A percentile compares a stretch with the other conserved stretches of the same genome.
Conservation (phyloP, 805 yeast species). For the Zygosaccharomyces siamensis region DNA sequence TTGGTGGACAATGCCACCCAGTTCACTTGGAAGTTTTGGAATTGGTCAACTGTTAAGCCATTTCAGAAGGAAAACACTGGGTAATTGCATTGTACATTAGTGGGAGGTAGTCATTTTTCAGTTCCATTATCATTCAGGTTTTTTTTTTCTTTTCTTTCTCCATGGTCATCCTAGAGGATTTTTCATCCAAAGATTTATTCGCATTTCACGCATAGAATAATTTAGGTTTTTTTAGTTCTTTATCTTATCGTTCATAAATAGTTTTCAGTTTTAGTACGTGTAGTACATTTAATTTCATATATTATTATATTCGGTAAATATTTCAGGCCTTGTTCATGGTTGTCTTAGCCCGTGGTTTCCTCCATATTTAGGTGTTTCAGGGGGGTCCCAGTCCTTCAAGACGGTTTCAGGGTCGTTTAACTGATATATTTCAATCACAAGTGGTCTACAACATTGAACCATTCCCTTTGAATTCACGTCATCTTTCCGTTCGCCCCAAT, state of each 20-base stretch:
- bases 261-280: background rate
- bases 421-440: constrained; percentile 56
- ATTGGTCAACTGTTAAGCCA: constrained; percentile 58
- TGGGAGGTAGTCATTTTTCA: constrained; percentile 3
- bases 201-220: background rate
- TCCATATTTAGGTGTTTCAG: constrained; percentile 46
- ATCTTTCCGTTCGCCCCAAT: constrained; percentile 57
- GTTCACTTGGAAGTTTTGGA: constrained; percentile 59
- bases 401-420: constrained; percentile 42
- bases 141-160: background rate
- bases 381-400: constrained; percentile 48
- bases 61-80: constrained; percentile 41
- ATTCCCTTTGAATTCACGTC: constrained; percentile 39
- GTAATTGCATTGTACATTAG: constrained; percentile 14
- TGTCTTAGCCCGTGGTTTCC: constrained; percentile 49
- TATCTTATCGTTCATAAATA: background rate
- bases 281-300: constrained; percentile 1
- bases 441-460: constrained; percentile 59
- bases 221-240: background rate
- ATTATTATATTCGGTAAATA: background rate
- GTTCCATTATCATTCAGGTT: background rate
- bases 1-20: constrained; percentile 59
- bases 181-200: background rate
- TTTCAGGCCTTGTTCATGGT: background rate
- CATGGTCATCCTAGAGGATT: background rate